Conservation (phyloP, 768 basidiomycete species). For the Suillus sp. region DNA sequence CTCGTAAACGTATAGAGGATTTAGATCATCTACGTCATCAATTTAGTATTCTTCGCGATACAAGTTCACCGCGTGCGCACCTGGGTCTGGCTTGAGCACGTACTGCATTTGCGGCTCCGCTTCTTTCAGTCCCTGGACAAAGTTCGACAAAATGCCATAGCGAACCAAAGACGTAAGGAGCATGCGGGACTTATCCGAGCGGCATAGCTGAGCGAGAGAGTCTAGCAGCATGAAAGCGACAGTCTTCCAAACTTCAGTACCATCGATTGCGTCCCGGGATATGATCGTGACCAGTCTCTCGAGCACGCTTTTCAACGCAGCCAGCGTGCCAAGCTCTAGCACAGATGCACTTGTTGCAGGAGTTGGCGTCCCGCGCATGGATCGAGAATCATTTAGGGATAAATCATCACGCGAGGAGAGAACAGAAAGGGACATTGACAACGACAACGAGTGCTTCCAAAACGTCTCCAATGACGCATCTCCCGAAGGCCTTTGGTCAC, state of each 20-base stretch:
- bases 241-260: constrained; percentile 96
- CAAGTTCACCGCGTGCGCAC: constrained; percentile 44
- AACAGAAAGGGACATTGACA: constrained; percentile 40
- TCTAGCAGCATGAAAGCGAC: constrained; percentile 91
- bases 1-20: constrained; percentile 92
- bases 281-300: constrained; percentile 75
- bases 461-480: constrained; percentile 23
- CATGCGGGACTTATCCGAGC: constrained; percentile 65
- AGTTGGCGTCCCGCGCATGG: constrained; percentile 25
- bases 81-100: constrained; percentile 87
- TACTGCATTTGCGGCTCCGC: constrained; percentile 71
- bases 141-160: constrained; percentile 79
- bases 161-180: constrained; percentile 61
- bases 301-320: constrained; percentile 63
- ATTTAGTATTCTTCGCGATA: constrained; percentile 11
- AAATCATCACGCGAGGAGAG: constrained; percentile 43
- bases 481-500: constrained; percentile 19
- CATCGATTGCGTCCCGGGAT: constrained; percentile 91
- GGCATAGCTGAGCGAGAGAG: constrained; percentile 72
- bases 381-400: constrained; percentile 40
- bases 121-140: constrained; percentile 84
- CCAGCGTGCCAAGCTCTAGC: constrained; percentile 63
- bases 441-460: constrained; percentile 30
- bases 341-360: constrained; percentile 32
- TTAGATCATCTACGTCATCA: constrained; percentile 71